Conservation (phyloP, 257 asterid species). For the Hygrophila difformis region DNA sequence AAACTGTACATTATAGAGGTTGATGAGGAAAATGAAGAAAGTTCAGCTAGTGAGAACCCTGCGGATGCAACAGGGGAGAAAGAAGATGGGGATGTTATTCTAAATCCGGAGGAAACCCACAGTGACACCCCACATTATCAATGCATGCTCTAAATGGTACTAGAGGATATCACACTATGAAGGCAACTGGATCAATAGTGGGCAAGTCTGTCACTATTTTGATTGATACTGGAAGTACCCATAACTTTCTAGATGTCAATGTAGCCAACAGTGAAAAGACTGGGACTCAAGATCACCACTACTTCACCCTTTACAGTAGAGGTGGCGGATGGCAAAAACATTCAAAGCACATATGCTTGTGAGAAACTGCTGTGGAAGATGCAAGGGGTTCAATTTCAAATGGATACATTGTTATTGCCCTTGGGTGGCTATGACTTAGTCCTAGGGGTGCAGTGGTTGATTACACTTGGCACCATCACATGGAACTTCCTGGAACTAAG, state of each 20-base stretch:
- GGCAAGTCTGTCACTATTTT: no score
- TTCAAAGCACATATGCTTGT: no score
- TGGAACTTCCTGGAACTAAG: not conserved
- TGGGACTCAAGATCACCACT: not conserved
- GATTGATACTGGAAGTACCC: no score
- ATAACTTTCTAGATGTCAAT: not conserved
- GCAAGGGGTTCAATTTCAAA: not conserved
- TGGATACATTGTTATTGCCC: not conserved
- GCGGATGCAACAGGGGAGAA: not conserved
- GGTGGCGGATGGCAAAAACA: not conserved
- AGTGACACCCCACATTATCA: not conserved
- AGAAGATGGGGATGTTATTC: no score
- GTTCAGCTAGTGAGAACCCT: not conserved
- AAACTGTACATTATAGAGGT: not conserved
- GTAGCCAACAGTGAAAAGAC: not conserved
- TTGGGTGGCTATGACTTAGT: not conserved
- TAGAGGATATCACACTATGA: not conserved
- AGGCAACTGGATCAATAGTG: no score
- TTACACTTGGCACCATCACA: not conserved
- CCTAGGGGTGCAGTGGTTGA: not conserved
- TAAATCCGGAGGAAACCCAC: not conserved
- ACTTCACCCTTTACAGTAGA: not conserved
- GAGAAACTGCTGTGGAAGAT: no score
- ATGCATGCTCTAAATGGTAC: not conserved
- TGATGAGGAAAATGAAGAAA: not conserved